phyloP scores from a whole-genome alignment of 2,329 filamentous ascomycete species.

The Colletotrichum aenigma region DNA sequence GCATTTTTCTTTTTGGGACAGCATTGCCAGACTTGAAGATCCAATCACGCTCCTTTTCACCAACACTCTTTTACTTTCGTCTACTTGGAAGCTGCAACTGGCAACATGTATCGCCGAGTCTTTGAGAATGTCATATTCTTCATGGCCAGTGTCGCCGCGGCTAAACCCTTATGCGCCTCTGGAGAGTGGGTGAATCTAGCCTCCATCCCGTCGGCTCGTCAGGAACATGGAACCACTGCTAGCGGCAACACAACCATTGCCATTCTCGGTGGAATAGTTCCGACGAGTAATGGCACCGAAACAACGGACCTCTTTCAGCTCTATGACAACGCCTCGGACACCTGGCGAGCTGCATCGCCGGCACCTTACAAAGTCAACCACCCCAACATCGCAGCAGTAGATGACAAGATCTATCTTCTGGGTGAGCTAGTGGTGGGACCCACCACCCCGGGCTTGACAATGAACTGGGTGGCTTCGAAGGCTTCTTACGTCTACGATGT shows the following conservation, averaged over 20 bases:
- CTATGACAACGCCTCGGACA: conserved; percentile 30
- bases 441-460: conserved; percentile 4
- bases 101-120: neutral
- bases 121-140: neutral
- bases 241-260: neutral
- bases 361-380: conserved; percentile 37
- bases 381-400: conserved; percentile 37
- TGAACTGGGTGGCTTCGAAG: conserved; percentile 28
- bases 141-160: neutral
- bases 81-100: neutral
- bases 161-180: neutral
- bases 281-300: neutral
- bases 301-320: conserved; percentile 21
- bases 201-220: neutral
- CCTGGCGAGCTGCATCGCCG: conserved; percentile 29
- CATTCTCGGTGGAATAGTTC: neutral
- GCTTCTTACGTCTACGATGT: conserved; percentile 35
- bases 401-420: conserved; percentile 37
- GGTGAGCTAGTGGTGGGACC: conserved; percentile 34
- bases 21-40: neutral
- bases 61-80: neutral
- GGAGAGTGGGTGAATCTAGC: neutral
- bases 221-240: neutral
- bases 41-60: neutral
- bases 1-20: neutral